These are phyloP conservation scores for Microbotryum intermedium DNA, from an alignment of 1,284 basidiomycete genomes.

Conservation along the genomic window DNA sequence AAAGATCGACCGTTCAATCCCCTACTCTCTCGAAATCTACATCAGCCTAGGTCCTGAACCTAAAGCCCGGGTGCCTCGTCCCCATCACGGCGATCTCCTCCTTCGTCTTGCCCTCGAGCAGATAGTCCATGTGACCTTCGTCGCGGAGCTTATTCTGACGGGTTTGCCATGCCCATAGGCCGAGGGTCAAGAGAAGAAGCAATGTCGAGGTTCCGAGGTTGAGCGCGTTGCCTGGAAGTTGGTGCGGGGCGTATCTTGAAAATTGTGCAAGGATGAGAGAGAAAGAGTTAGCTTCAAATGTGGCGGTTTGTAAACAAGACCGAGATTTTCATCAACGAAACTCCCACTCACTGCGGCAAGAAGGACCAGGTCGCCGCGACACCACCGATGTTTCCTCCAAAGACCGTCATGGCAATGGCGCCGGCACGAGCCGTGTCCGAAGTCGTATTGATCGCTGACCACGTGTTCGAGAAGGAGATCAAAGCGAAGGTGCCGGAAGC, in stretches of 20 bases:
- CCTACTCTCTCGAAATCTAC: neutral
- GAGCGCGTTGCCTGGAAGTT: conserved; percentile 20
- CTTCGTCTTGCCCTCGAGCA: conserved; percentile 20
- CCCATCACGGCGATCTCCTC: conserved; percentile 17
- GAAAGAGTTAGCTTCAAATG: neutral
- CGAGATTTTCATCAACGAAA: too few relatives aligned
- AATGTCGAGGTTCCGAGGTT: conserved; percentile 22
- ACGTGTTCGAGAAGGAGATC: conserved; percentile 28
- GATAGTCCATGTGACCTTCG: conserved; percentile 10
- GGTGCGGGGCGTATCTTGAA: conserved; percentile 1
- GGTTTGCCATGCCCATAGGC: conserved; percentile 13
- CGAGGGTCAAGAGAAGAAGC: conserved; percentile 18
- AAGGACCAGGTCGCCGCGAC: conserved; percentile 31
- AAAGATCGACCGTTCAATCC: too few relatives aligned
- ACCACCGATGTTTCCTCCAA: conserved; percentile 34
- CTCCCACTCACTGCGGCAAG: conserved; percentile 8
- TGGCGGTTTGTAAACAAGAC: too few relatives aligned
- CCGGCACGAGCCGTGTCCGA: conserved; percentile 33
- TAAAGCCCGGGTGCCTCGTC: conserved; percentile 18
- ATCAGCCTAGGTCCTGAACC: neutral
- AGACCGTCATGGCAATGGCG: conserved; percentile 32
- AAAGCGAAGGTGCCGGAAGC: conserved; percentile 28
- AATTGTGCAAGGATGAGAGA: neutral
- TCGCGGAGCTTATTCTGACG: conserved; percentile 25
- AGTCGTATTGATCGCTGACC: conserved; percentile 32